phyloP scores from a whole-genome alignment of 305 asterid genomes.

The Monarda citriodora region DNA sequence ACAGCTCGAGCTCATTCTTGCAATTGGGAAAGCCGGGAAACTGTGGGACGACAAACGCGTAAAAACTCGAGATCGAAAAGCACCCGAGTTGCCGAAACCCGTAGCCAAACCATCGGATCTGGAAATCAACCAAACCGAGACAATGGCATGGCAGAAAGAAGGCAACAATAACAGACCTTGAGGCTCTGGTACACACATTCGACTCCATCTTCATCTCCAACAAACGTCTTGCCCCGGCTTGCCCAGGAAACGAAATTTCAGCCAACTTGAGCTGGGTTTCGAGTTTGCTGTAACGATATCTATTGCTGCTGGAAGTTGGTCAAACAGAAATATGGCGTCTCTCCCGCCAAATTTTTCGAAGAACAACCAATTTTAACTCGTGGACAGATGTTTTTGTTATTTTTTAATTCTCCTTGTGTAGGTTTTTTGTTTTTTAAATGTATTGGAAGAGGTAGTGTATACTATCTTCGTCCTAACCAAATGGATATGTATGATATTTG shows the following conservation, averaged over 20 bases:
- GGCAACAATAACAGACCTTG: constrained; percentile 24
- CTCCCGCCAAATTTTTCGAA: not conserved
- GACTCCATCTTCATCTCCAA: constrained; percentile 5
- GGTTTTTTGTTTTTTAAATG: not conserved
- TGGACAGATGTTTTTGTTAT: too few relatives aligned
- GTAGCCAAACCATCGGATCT: constrained; percentile 27
- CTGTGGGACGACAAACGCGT: constrained; percentile 47
- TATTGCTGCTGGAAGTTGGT: not conserved
- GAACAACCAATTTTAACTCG: not conserved
- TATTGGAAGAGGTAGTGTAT: not conserved
- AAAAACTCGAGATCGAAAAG: constrained; percentile 25
- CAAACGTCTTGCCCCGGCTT: not conserved
- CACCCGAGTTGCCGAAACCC: constrained; percentile 31
- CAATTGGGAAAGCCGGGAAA: constrained; percentile 69
- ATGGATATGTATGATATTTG: too few relatives aligned
- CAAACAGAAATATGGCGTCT: not conserved
- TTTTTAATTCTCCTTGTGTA: too few relatives aligned
- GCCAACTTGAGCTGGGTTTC: not conserved
- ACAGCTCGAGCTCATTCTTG: constrained; percentile 86
- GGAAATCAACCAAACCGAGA: constrained; percentile 22
- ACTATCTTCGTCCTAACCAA: too few relatives aligned
- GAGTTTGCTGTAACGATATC: not conserved
- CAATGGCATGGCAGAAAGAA: constrained; percentile 25
- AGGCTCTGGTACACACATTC: constrained; percentile 5
- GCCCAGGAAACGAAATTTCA: not conserved